Evolutionary conservation across 192 early-diverging fungal species (phyloP).

Genomic region (Neocallimastix lanati): DNA sequence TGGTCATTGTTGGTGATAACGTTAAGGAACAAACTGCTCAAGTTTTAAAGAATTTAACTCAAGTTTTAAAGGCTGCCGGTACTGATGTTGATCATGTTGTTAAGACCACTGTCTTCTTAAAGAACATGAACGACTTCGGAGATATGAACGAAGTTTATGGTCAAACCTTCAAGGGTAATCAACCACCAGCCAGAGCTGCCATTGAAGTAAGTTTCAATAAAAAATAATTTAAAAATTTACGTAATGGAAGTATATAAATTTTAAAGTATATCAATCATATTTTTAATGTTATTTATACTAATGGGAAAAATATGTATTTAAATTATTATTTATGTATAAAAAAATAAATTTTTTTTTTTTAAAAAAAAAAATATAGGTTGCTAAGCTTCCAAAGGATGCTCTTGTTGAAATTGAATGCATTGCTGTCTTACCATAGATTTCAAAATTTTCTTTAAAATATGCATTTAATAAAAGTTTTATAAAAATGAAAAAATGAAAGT

Average conservation of each 20-base stretch:
- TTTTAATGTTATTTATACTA: too few relatives aligned
- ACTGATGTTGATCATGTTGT: conserved; percentile 65
- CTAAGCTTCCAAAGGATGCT: conserved; percentile 75
- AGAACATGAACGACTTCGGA: conserved; percentile 78
- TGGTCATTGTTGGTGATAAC: conserved; percentile 50
- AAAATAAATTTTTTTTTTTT: too few relatives aligned
- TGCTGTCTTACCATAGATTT: conserved; percentile 13
- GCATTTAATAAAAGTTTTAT: too few relatives aligned
- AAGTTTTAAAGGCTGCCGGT: conserved; percentile 63
- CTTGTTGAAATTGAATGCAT: conserved; percentile 87
- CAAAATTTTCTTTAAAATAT: neutral
- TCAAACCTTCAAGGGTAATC: conserved; percentile 30
- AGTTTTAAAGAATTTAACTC: conserved; percentile 60
- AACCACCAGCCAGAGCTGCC: conserved; percentile 50
- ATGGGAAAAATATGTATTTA: too few relatives aligned
- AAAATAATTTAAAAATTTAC: too few relatives aligned
- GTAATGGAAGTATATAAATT: too few relatives aligned
- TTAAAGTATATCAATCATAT: too few relatives aligned
- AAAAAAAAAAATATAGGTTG: conserved; percentile 21
- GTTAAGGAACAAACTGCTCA: conserved; percentile 53
- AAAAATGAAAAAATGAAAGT: too few relatives aligned
- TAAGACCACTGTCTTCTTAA: conserved; percentile 92
- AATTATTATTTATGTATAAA: too few relatives aligned
- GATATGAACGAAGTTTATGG: conserved; percentile 80
- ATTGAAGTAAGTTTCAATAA: conserved; percentile 45